A percentile compares a stretch with the other conserved stretches of the same genome.
Evolutionary conservation across 768 basidiomycete genomes (phyloP).

Genomic region (Rhodosporidiobolus sp.): DNA sequence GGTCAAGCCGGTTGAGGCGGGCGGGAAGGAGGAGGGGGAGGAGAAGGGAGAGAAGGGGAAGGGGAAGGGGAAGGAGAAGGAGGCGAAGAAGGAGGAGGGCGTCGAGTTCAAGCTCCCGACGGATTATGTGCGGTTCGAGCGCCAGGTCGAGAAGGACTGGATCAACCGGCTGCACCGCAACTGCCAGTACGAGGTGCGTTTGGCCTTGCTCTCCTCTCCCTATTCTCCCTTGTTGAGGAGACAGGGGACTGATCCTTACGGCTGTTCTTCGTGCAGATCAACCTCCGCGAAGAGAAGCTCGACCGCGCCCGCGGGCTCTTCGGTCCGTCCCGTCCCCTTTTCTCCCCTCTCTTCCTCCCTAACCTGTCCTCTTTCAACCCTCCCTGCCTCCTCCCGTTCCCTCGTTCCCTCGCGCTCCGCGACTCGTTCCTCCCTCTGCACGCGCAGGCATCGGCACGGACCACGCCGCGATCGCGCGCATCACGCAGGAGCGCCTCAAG

Average conservation of each 20-base stretch:
- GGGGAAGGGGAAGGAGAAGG: background rate
- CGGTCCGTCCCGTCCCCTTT: too few relatives aligned
- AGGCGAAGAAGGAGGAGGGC: background rate
- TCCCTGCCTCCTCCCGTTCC: background rate
- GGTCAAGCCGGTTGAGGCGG: background rate
- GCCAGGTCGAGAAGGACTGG: conserved; percentile 27
- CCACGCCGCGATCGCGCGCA: conserved; percentile 76
- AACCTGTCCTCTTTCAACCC: background rate
- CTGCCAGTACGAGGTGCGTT: conserved; percentile 62
- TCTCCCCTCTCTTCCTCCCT: background rate
- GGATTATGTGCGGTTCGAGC: conserved; percentile 19
- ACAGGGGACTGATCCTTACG: background rate
- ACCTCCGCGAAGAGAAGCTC: conserved; percentile 65
- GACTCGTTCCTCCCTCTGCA: background rate
- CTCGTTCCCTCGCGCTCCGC: background rate
- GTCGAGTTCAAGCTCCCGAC: background rate
- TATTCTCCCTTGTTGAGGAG: too few relatives aligned
- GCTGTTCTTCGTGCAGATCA: conserved; percentile 41
- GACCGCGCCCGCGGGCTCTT: conserved; percentile 80
- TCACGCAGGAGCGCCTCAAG: conserved; percentile 65
- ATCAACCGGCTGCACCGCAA: conserved; percentile 58
- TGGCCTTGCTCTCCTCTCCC: too few relatives aligned
- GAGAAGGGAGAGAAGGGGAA: background rate
- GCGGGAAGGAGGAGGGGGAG: background rate
- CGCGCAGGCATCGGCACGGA: conserved; percentile 65